Conservation (phyloP, 2,329 filamentous ascomycete species). For the Zopfia rhizophila region DNA sequence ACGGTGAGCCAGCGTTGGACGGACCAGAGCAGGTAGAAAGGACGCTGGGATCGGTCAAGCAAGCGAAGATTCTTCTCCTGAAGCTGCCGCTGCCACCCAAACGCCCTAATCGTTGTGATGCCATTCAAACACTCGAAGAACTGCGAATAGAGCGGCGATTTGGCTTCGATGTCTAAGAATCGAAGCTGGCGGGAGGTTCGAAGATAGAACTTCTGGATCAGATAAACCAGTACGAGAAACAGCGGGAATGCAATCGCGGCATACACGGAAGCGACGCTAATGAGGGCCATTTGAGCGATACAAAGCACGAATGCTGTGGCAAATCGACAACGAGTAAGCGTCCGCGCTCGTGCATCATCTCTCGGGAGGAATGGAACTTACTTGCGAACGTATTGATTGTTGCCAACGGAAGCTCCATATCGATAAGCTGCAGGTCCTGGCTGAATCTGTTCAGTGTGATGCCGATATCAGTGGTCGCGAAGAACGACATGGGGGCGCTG, state of each 20-base stretch:
- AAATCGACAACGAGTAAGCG: background rate
- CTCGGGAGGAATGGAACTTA: background rate
- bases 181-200: slow-evolving; percentile 57
- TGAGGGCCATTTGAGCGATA: slow-evolving; percentile 34
- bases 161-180: slow-evolving; percentile 61
- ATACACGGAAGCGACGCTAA: slow-evolving; percentile 46
- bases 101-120: slow-evolving; percentile 60
- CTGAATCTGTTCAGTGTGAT: slow-evolving; percentile 51
- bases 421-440: slow-evolving; percentile 54
- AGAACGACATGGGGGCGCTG: slow-evolving; percentile 47
- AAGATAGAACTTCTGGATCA: slow-evolving; percentile 55
- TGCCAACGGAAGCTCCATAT: slow-evolving; percentile 44
- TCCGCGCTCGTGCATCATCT: background rate
- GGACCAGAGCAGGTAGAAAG: slow-evolving; percentile 51
- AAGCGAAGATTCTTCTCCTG: background rate
- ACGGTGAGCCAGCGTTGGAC: slow-evolving; percentile 50
- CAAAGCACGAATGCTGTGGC: slow-evolving; percentile 27
- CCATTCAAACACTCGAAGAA: slow-evolving; percentile 61
- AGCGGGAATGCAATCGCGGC: slow-evolving; percentile 46
- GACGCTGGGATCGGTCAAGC: slow-evolving; percentile 50
- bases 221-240: slow-evolving; percentile 46
- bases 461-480: slow-evolving; percentile 51
- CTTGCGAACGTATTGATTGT: slow-evolving; percentile 15
- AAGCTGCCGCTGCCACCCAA: slow-evolving; percentile 49
- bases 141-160: slow-evolving; percentile 58